A percentile compares a stretch with the other conserved stretches of the same genome.
phyloP scores from a whole-genome alignment of 169 alveolate genomes.

The Sarcocystis neurona region DNA sequence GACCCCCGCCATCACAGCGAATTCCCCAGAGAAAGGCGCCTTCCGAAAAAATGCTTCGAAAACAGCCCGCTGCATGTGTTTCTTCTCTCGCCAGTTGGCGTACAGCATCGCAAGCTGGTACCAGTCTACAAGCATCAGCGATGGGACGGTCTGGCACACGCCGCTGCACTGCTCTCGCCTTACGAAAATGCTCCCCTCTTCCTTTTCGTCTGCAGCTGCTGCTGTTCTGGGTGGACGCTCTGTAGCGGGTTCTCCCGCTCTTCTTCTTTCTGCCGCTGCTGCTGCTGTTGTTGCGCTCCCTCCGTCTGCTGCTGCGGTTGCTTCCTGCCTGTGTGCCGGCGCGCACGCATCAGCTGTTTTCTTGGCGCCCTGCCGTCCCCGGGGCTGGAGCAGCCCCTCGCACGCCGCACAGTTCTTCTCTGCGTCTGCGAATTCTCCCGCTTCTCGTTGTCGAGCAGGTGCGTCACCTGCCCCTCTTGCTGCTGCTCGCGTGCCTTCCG shows the following conservation, averaged over 20 bases:
- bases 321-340: too few relatives aligned
- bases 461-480: too few relatives aligned
- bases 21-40: slow-evolving; percentile 89
- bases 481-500: too few relatives aligned
- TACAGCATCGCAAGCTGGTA: slow-evolving; percentile 67
- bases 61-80: slow-evolving; percentile 79
- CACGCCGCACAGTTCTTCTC: too few relatives aligned
- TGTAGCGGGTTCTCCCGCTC: neutral
- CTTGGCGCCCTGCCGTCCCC: too few relatives aligned
- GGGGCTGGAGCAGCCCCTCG: too few relatives aligned
- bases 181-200: neutral
- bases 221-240: neutral
- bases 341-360: too few relatives aligned
- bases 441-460: too few relatives aligned
- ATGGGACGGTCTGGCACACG: neutral
- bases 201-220: neutral
- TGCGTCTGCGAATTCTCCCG: too few relatives aligned
- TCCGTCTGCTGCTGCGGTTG: neutral
- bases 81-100: slow-evolving; percentile 67
- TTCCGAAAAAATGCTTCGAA: slow-evolving; percentile 87
- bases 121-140: slow-evolving; percentile 53
- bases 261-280: neutral
- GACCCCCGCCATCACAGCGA: slow-evolving; percentile 81
- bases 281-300: neutral
- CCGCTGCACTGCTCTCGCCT: neutral